Evolutionary conservation across 2,329 filamentous ascomycete genomes (phyloP), one percentile per base, ranked within the genome.

Genomic region (Cordyceps cicadae): DNA sequence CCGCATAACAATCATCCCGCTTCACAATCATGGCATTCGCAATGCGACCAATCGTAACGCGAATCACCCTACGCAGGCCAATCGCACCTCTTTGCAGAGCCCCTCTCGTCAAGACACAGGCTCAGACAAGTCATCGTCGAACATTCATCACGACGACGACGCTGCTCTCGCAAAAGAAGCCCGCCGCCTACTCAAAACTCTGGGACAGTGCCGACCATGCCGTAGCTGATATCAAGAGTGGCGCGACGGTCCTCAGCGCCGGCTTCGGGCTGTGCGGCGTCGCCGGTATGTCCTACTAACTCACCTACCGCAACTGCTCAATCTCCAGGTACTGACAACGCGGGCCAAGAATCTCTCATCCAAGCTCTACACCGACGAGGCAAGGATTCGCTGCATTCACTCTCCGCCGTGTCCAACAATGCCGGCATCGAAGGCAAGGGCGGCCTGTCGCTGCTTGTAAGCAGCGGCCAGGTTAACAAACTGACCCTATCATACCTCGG

Each of bases 191-290:
- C n/a, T 81, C 79, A 0, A 83, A 83, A 66, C 66, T 83, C 1
- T 82, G 74, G 65, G 70, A 70, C 3, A 82, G 78, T 4, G 87
- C 87, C 19, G 86, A 87, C 64, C 83, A 83, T 48, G 89, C 89
- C 6, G 82, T 92, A 46, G 81, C 83, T 3, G 88, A 90, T 69
- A 76, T 92, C 61, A 78, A 86, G 69, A 87, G 87, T 67, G 84
- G 88, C 59, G 86, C 84, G 12, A 88, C 84, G 0, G 78, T 93
- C 41, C 77, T 93, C 60, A 90, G 88, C 69, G 87, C 89, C 17
- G 90, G 89, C 1, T 93, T 93, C 71, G 90, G 90, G n/a, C 81
- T 93, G 14, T 92, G 88, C 66, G 89, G 89, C 65, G 87, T 92
- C 19, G 84, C 86, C 59, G 83, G 84, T 85, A 74, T 59, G 2